Evolutionary conservation across 2,329 filamentous ascomycete species (phyloP).

Genomic region (Dactylellina leptospora): DNA sequence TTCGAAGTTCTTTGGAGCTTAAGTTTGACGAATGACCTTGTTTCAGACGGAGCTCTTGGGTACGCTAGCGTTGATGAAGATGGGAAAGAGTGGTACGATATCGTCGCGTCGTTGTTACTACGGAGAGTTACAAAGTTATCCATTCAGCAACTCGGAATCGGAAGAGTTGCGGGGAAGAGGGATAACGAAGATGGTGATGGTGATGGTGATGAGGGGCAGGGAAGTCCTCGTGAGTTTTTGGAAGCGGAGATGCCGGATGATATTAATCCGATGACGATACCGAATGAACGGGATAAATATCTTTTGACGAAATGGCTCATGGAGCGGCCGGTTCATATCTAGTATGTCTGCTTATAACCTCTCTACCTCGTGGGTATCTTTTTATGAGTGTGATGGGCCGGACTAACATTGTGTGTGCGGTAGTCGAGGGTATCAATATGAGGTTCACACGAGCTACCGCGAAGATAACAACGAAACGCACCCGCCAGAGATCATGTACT

Average conservation of each 20-base stretch:
- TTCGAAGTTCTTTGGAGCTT: conserved; percentile 55
- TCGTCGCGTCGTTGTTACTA: conserved; percentile 32
- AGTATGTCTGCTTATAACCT: conserved; percentile 18
- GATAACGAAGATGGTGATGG: neutral
- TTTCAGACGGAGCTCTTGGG: conserved; percentile 6
- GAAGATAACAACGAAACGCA: conserved; percentile 28
- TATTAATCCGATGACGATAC: conserved; percentile 31
- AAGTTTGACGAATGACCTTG: conserved; percentile 1
- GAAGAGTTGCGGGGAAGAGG: neutral
- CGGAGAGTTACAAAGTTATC: conserved; percentile 39
- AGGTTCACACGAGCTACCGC: conserved; percentile 34
- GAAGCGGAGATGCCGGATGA: conserved; percentile 19
- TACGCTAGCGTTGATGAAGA: neutral
- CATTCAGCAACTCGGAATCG: conserved; percentile 48
- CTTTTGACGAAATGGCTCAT: conserved; percentile 51
- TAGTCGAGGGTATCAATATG: conserved; percentile 48
- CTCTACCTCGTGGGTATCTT: too few species aligned
- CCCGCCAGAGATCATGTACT: conserved; percentile 46
- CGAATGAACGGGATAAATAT: conserved; percentile 46
- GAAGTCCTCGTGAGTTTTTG: conserved; percentile 6
- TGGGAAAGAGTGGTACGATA: conserved; percentile 22
- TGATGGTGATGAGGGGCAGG: neutral
- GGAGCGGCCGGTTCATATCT: conserved; percentile 31
- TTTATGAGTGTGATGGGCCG: neutral
- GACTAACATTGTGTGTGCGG: conserved; percentile 6